Base-by-base conservation (phyloP, 1,284 basidiomycete species). In the Tilletia caries region DNA sequence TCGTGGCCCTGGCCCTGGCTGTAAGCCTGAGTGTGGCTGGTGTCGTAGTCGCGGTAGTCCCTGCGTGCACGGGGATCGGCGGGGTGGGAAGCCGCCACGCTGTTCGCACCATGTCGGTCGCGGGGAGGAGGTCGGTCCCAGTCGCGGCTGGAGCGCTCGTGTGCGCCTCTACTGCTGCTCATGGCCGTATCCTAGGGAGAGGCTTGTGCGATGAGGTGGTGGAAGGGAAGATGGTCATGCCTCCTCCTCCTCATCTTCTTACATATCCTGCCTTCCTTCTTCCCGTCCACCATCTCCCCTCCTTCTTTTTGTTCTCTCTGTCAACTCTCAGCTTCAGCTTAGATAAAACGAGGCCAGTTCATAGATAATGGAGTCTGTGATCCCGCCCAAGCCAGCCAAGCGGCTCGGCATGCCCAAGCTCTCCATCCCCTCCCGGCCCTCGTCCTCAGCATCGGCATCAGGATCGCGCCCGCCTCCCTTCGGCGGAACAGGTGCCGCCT, bases 341-440 rank as follows among this genome's bases (percentile, higher is more conserved):
- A 41, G 48, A 25, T 13, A 20, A 50, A 18, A 8, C 23, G 10
- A 25, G 27, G 8, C n/a, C 1, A 50, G n/a, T 25, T 23, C 25
- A 13, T 43, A 29, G n/a, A 66, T 15, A 18, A 70, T 27, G n/a
- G 41, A 23, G 27, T 82, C 79, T 25, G 67, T 82, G 34, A 82
- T 82, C 46, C 81, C 81, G 1, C 81, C 81, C 25, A 78, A 76
- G 68, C 71, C 76, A 64, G 75, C 75, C 15, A 73, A 73, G 67
- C 72, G 75, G 70, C 71, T 71, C 32, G 79, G 77, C n/a, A 74
- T 79, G 76, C 80, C 80, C n/a, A 82, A 81, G 67, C 75, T 82
- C 23, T 67, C 71, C 37, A 75, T 81, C 32, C 76, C 78, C 25
- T 43, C 69, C 52, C 29, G 58, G 5, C 25, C 64, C 3, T 71